Conservation (phyloP, 2,329 filamentous ascomycete species). For the Onygenales sp. region DNA sequence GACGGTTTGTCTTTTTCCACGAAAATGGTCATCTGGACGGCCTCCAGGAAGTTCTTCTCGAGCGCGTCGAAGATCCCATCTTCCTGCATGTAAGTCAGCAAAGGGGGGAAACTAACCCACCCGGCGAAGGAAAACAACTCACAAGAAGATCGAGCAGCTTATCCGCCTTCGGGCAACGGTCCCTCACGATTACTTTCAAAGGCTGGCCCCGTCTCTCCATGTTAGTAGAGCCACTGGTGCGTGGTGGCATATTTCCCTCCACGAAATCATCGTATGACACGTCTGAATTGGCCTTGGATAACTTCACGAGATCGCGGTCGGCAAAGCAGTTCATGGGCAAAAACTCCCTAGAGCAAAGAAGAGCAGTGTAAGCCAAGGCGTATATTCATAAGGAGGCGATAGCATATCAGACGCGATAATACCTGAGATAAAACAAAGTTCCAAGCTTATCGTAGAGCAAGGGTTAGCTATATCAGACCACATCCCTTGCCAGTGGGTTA, state of each 20-base stretch:
- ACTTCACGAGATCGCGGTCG: conserved; percentile 22
- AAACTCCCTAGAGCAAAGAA: conserved; percentile 21
- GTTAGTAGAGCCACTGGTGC: conserved; percentile 2
- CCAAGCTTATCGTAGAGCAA: conserved; percentile 19
- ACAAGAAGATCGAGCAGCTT: conserved; percentile 40
- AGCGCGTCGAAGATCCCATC: conserved; percentile 40
- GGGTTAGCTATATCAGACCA: conserved; percentile 4
- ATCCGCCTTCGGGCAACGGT: conserved; percentile 32
- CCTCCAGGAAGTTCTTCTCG: conserved; percentile 30
- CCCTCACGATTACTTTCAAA: conserved; percentile 32
- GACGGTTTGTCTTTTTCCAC: conserved; percentile 25
- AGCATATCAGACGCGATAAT: neutral
- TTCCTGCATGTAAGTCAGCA: conserved; percentile 28
- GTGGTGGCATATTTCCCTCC: conserved; percentile 10
- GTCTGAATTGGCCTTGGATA: conserved; percentile 15
- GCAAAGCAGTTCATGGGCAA: conserved; percentile 26
- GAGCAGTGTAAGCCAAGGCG: conserved; percentile 1
- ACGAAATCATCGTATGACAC: conserved; percentile 22
- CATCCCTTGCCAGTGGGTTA: neutral
- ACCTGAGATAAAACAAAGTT: conserved; percentile 27
- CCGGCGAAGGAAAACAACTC: conserved; percentile 9
- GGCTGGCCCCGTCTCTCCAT: conserved; percentile 20
- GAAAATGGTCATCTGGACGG: conserved; percentile 39
- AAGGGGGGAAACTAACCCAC: neutral
- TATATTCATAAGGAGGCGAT: neutral